phyloP scores from a whole-genome alignment of 192 early-diverging fungal species.

The Lunasporangiospora selenospora region DNA sequence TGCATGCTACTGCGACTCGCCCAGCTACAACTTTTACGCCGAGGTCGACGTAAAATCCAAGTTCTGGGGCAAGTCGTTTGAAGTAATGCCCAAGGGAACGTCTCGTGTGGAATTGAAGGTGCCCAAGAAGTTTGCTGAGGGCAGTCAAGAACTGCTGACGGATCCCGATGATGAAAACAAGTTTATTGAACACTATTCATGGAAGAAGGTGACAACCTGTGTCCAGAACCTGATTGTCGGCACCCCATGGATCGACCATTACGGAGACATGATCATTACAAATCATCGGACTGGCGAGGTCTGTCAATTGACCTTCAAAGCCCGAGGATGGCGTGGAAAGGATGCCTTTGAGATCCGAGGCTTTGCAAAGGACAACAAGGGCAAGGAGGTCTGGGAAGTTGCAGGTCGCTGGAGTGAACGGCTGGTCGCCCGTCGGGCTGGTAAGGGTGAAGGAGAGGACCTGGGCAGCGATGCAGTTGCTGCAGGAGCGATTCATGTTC shows the following conservation, averaged over 20 bases:
- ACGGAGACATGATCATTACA: constrained; percentile 82
- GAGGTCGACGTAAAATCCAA: constrained; percentile 88
- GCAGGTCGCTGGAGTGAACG: constrained; percentile 73
- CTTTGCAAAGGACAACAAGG: constrained; percentile 55
- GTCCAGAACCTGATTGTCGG: constrained; percentile 90
- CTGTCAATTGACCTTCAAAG: constrained; percentile 81
- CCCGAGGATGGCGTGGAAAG: constrained; percentile 74
- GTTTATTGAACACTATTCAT: constrained; percentile 81
- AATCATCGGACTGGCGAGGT: constrained; percentile 86
- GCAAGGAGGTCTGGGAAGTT: constrained; percentile 64
- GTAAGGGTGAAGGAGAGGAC: constrained; percentile 42
- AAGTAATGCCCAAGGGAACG: constrained; percentile 79
- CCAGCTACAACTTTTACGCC: constrained; percentile 82
- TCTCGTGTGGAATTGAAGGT: constrained; percentile 84
- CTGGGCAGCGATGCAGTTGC: constrained; percentile 53
- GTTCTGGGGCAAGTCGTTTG: constrained; percentile 88
- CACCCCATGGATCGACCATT: constrained; percentile 84
- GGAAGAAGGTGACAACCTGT: constrained; percentile 87
- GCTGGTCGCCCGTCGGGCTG: constrained; percentile 61
- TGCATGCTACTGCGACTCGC: constrained; percentile 86
- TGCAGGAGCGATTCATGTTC: constrained; percentile 28
- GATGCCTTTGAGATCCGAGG: constrained; percentile 69
- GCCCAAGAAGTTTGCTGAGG: constrained; percentile 55
- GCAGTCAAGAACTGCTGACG: constrained; percentile 25
- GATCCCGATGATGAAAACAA: constrained; percentile 57